A percentile compares a stretch with the other conserved stretches of the same genome.
phyloP scores from a whole-genome alignment of 208 protist species.

The Trypanosomatidae sp. region DNA sequence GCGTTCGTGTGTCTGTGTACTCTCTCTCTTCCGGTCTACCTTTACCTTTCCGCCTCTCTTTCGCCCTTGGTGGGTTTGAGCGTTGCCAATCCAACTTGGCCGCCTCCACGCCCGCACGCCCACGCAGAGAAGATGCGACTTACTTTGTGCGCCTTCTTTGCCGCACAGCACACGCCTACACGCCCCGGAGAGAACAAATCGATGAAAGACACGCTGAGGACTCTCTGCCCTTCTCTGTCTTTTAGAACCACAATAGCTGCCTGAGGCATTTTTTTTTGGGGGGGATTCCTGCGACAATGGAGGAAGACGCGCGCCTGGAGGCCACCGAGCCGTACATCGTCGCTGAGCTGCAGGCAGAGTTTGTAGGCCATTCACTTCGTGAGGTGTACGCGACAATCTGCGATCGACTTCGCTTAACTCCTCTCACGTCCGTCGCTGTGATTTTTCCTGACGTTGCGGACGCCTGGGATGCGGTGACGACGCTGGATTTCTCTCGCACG shows the following conservation, averaged over 20 bases:
- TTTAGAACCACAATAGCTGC: not conserved
- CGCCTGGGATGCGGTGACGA: slow-evolving; percentile 39
- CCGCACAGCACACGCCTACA: not conserved
- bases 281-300: slow-evolving; percentile 1
- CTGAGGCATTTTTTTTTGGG: not conserved
- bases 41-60: not conserved
- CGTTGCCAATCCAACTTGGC: not conserved
- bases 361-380: slow-evolving; percentile 39
- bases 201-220: not conserved
- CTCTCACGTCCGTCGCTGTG: slow-evolving; percentile 35
- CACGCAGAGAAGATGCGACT: not conserved
- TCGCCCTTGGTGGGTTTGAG: not conserved
- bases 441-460: slow-evolving; percentile 49
- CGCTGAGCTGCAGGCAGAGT: slow-evolving; percentile 40
- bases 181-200: not conserved
- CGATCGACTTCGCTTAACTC: slow-evolving; percentile 31
- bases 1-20: not conserved
- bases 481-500: slow-evolving; percentile 55
- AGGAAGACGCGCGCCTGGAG: slow-evolving; percentile 14
- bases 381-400: slow-evolving; percentile 60
- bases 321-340: slow-evolving; percentile 41
- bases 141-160: not conserved
- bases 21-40: not conserved
- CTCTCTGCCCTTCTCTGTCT: not conserved
- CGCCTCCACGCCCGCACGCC: not conserved